Percentiles rank a stretch among this genome's conserved stretches.
These are phyloP conservation scores for Ophiognomonia clavigignenti-juglandacearum DNA, from an alignment of 2,329 filamentous ascomycete species.

Conservation along the genomic window DNA sequence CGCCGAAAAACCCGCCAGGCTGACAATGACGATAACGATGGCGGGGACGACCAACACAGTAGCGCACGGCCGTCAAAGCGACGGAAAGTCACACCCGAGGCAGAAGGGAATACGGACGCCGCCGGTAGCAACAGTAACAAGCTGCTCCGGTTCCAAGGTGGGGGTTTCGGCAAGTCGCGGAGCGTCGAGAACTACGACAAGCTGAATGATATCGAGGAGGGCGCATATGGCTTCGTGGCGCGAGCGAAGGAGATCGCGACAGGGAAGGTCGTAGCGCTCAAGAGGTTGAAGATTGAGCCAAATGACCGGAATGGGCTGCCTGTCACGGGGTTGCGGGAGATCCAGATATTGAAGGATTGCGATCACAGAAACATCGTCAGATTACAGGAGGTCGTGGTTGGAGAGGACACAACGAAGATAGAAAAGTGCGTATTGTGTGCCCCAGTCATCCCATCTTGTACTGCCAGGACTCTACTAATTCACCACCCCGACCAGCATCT, in stretches of 20 bases:
- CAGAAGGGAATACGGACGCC: slow-evolving; percentile 23
- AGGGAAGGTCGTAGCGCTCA: slow-evolving; percentile 81
- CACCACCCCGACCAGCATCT: slow-evolving; percentile 55
- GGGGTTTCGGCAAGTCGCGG: slow-evolving; percentile 64
- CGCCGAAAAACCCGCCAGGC: slow-evolving; percentile 27
- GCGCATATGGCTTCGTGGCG: slow-evolving; percentile 92
- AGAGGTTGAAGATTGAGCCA: slow-evolving; percentile 85
- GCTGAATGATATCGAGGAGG: slow-evolving; percentile 95
- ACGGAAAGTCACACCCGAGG: slow-evolving; percentile 52
- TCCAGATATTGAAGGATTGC: slow-evolving; percentile 81
- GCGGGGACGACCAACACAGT: too few relatives aligned
- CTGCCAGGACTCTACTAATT: slow-evolving; percentile 20
- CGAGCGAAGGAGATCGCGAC: slow-evolving; percentile 70
- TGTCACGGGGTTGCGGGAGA: slow-evolving; percentile 88
- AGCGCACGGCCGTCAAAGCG: slow-evolving; percentile 53
- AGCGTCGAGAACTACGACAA: slow-evolving; percentile 86
- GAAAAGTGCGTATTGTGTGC: slow-evolving; percentile 40
- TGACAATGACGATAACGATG: slow-evolving; percentile 25
- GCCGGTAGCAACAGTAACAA: slow-evolving; percentile 36
- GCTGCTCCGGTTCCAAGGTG: slow-evolving; percentile 67
- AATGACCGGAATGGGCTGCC: slow-evolving; percentile 73
- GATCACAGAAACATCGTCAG: slow-evolving; percentile 77
- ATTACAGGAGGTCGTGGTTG: slow-evolving; percentile 79
- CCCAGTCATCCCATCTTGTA: slow-evolving; percentile 9
- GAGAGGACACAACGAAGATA: slow-evolving; percentile 50